Evolutionary conservation across 176 grass and related monocot species (phyloP), one percentile per base, ranked within the genome.

Genomic region (Olyra latifolia): DNA sequence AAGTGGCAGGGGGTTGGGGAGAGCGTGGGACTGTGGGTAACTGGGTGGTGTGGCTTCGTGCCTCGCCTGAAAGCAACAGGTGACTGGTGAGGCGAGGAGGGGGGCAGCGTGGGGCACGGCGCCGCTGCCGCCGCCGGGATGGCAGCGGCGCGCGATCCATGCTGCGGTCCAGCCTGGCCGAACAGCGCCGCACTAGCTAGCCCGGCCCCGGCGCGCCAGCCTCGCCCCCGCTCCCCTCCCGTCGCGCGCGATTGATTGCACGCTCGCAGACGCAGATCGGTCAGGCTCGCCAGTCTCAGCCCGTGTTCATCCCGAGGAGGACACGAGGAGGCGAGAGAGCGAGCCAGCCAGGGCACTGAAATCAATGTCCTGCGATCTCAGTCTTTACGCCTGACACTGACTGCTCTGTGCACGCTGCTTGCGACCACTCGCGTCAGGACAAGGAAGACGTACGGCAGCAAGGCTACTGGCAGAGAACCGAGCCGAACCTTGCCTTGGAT

Each of bases 51-150:
- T 20, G 8, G 71, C 4, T 39, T 53, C 28, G 42, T 60, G 70
- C 12, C 35, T 68, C 46, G 79, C 45, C 25, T 27, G 79, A 78
- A 72, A 83, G 86, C 73, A 72, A 72, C 57, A 13, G 60, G 2
- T 28, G 16, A 72, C 57, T 9, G 60, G 2, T 28, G 16, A 19
- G 52, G 46, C 6, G 65, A 29, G 0, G 68, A 65, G 67, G 0
- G 13, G 64, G 35, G 35, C 46, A 65, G 70, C 39, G 65, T 30
- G 62, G 76, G 76, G 69, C 25, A 30, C 62, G 13, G 55, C 40
- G 29, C 32, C 48, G 58, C 28, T 19, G 73, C 19, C 8, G 57
- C 7, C 15, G 39, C 19, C 63, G 5, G 25, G 23, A 27, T 59
- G 23, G 23, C 55, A 45, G 66, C 66, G 32, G 32, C 32, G 32